Evolutionary conservation across 1,139 yeast species (phyloP), one percentile per base, ranked within the genome.

Genomic region (Kodamaea fungicola): DNA sequence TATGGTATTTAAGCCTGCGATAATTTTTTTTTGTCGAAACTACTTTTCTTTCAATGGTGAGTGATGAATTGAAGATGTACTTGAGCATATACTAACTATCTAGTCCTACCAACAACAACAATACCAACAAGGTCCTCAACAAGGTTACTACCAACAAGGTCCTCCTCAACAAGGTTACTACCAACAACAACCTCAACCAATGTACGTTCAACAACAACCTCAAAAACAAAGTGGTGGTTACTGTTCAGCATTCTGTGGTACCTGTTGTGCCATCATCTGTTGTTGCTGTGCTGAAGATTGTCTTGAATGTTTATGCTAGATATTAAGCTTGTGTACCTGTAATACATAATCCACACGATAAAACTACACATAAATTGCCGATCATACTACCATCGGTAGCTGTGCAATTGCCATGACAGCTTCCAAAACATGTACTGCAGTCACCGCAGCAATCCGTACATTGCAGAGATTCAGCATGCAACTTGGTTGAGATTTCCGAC

Each of bases 211-310:
- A 54, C 73, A 65, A 50, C 62, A 58, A 40, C 68, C 64, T 22
- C 60, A 57, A 30, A 31, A 40, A 41, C 46, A 49, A 37, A 41
- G 50, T 22, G 56, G 67, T 34, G 70, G 70, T 23, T 66, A 71
- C 44, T 64, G 71, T 42, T 43, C 49, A 26, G 49, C 68, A 9
- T 65, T 59, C 54, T 68, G 74, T 43, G 74, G 74, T 35, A 63
- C 71, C 40, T 64, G 71, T 49, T 62, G 70, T 24, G 74, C 72
- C 38, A 46, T 67, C 32, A 48, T 68, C 51, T 69, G 74, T 50
- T 68, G 74, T 55, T 67, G 73, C 51, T 67, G 73, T 48, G 71
- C 72, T 27, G 72, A 66, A 46, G 67, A 57, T 31, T 56, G 62
- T 44, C 52, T 59, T 40, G 59, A 42, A 12, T 47, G 50, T 45